Conservation (phyloP, 2,329 filamentous ascomycete genomes). For the Dryadomyces quercivorus region DNA sequence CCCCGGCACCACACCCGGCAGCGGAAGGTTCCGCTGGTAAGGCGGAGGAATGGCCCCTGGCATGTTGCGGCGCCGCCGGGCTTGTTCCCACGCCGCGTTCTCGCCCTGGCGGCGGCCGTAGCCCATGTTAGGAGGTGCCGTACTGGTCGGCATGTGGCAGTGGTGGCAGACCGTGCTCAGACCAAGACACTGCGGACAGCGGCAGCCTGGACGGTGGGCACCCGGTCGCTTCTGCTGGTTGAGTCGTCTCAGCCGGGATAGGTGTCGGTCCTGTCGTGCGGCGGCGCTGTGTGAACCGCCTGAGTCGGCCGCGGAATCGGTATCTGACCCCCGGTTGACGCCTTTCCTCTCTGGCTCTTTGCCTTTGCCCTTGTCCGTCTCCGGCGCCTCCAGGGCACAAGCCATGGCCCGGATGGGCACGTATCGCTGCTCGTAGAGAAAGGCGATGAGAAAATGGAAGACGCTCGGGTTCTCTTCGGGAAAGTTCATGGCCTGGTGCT, state of each 20-base stretch:
- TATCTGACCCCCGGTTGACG: not conserved
- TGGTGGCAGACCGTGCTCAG: not conserved
- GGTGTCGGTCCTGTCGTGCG: too few relatives aligned
- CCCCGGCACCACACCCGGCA: too few relatives aligned
- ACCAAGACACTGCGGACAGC: not conserved
- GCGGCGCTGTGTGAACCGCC: too few relatives aligned
- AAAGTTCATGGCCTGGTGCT: conserved; percentile 25
- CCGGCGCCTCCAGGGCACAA: conserved; percentile 1
- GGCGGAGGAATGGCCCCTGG: too few relatives aligned
- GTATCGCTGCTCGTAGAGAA: conserved; percentile 34
- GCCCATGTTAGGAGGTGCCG: too few relatives aligned
- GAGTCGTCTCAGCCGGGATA: not conserved
- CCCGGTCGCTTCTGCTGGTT: not conserved
- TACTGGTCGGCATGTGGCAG: not conserved
- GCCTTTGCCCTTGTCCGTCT: not conserved
- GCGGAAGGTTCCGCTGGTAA: too few relatives aligned
- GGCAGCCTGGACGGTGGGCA: not conserved
- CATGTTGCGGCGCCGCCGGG: too few relatives aligned
- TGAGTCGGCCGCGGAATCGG: not conserved
- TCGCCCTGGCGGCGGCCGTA: too few relatives aligned
- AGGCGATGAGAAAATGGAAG: conserved; percentile 39
- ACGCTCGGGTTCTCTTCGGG: conserved; percentile 38
- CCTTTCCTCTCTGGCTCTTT: not conserved
- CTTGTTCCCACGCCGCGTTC: too few relatives aligned
- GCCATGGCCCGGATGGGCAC: conserved; percentile 31